phyloP scores from a whole-genome alignment of 352 stramenopile genomes.

The Phytophthora meadii region DNA sequence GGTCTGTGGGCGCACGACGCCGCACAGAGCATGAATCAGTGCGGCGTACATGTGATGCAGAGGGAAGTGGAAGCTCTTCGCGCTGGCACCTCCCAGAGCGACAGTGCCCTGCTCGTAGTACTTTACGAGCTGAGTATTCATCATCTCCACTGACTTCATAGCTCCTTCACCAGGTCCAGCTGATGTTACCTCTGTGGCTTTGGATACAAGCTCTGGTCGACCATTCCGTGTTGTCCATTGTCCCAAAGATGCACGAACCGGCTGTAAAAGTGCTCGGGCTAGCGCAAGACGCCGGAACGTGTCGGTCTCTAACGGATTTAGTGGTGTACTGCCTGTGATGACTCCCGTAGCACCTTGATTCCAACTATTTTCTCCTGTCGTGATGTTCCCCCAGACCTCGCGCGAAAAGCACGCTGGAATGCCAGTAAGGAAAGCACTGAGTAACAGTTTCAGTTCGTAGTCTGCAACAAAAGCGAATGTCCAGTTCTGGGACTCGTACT shows the following conservation, averaged over 20 bases:
- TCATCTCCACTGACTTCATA: conserved; percentile 1
- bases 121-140: conserved; percentile 32
- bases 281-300: conserved; percentile 45
- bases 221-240: conserved; percentile 51
- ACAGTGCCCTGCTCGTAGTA: conserved; percentile 51
- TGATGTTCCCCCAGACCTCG: conserved; percentile 40
- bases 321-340: conserved; percentile 21
- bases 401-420: conserved; percentile 62
- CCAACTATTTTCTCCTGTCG: conserved; percentile 20
- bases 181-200: conserved; percentile 10
- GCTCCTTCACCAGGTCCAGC: conserved; percentile 27
- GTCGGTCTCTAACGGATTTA: conserved; percentile 40
- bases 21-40: conserved; percentile 57
- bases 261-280: conserved; percentile 54
- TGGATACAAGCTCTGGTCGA: conserved; percentile 34
- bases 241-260: conserved; percentile 39
- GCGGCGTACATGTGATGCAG: conserved; percentile 82
- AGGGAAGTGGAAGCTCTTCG: conserved; percentile 77
- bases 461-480: conserved; percentile 85
- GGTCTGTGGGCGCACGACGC: conserved; percentile 47
- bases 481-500: conserved; percentile 88
- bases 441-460: conserved; percentile 83
- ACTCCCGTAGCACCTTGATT: conserved; percentile 30
- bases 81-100: conserved; percentile 35
- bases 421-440: conserved; percentile 67